Evolutionary conservation across 2,329 filamentous ascomycete genomes (phyloP).

Genomic region (Beauveria caledonica): DNA sequence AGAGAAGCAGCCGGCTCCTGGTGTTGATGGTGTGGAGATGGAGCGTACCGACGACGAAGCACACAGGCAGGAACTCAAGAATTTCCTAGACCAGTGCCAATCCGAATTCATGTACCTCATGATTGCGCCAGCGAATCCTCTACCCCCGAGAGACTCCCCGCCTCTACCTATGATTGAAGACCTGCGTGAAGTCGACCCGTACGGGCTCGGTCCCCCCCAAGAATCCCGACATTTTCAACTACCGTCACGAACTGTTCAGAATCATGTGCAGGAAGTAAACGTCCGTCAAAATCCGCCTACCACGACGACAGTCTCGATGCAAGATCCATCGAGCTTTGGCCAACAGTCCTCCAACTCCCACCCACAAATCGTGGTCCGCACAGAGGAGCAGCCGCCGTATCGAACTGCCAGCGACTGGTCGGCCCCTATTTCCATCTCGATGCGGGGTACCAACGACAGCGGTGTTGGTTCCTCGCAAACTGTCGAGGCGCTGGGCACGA

Average conservation of each 20-base stretch:
- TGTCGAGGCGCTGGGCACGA: constrained; percentile 29
- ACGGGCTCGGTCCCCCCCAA: constrained; percentile 36
- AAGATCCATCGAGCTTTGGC: constrained; percentile 28
- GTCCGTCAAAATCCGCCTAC: constrained; percentile 45
- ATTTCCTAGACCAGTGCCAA: constrained; percentile 56
- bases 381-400: constrained; percentile 40
- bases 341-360: constrained; percentile 32
- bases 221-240: constrained; percentile 32
- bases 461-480: constrained; percentile 28
- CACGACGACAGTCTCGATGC: constrained; percentile 51
- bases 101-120: constrained; percentile 61
- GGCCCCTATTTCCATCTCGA: constrained; percentile 24
- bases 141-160: constrained; percentile 55
- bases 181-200: constrained; percentile 45
- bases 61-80: constrained; percentile 46
- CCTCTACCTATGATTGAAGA: constrained; percentile 52
- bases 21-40: constrained; percentile 38
- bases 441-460: constrained; percentile 27
- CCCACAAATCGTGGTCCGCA: constrained; percentile 44
- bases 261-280: constrained; percentile 47
- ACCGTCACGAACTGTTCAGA: constrained; percentile 40
- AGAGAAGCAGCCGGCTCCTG: constrained; percentile 35
- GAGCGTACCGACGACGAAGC: constrained; percentile 42
- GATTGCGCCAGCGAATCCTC: constrained; percentile 57
- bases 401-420: constrained; percentile 29